Evolutionary conservation across 225 moss, liverwort and hornwort species (phyloP), one percentile per base, ranked within the genome.

Genomic region (Physcomitrellopsis africana): DNA sequence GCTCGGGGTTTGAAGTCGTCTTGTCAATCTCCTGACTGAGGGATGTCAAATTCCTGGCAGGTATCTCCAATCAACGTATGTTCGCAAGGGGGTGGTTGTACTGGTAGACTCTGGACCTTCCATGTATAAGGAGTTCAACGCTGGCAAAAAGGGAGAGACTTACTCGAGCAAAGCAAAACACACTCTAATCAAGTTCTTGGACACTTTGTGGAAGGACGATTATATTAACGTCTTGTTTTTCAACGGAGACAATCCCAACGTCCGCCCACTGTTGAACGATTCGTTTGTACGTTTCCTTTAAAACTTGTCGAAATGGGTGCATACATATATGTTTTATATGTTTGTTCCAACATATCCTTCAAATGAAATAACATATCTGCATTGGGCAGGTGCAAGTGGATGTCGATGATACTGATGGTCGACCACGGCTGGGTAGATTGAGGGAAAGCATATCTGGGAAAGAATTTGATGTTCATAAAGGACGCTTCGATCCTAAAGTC

Each of bases 21-120:
- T 49, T 11, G 12, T 14, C 49, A 14, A 15, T 49, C 4, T 5
- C 3, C 13, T 49, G 49, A 15, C 15, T 11, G 15, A 49, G 49
- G 11, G 10, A 49, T 10, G 10, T 72, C 41, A 24, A 41, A 37
- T 27, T 43, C 1, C 60, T 67, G 23, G 23, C 49, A 77, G 77
- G 71, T 77, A 57, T 7, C 5, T 51, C 1, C 2, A 57, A 51
- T 77, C 77, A 51, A 49, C 12, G 8, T 18, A 23, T 2, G 47
- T 72, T 53, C 54, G 18, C 8, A 76, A 66, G 67, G 72, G 60
- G 5, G 48, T 72, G 20, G 16, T 58, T 20, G 13, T 72, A 1
- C 71, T 77, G 1, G 3, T 71, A 71, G 71, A 72, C 78, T 64
- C 65, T 9, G 65, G 71, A 42, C 41, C 6, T 10, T 8, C 2